phyloP scores from a whole-genome alignment of 2,329 filamentous ascomycete genomes.

The Aspergillus luchuensis region DNA sequence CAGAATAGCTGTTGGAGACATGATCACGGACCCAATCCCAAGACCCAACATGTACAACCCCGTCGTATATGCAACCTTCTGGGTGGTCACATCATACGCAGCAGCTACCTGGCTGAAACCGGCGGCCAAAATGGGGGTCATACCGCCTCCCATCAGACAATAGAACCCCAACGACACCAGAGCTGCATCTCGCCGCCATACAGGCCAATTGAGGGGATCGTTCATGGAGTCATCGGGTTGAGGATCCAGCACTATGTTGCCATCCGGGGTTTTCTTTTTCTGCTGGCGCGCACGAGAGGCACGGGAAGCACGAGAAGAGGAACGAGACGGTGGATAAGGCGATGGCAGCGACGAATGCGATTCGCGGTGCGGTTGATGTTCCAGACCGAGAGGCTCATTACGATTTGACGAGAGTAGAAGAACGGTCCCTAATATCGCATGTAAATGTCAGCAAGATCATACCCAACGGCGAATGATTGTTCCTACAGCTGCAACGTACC shows the following conservation, averaged over 20 bases:
- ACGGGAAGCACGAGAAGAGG: conserved; percentile 43
- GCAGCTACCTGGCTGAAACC: conserved; percentile 80
- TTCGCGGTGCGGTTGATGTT: conserved; percentile 63
- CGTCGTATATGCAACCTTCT: conserved; percentile 80
- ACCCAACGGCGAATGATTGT: neutral
- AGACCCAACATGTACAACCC: conserved; percentile 94
- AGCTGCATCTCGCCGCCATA: conserved; percentile 76
- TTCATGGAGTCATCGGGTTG: conserved; percentile 90
- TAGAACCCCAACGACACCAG: conserved; percentile 84
- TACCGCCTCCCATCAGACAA: conserved; percentile 89
- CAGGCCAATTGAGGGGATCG: conserved; percentile 89
- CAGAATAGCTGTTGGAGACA: conserved; percentile 86
- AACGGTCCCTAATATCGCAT: conserved; percentile 55
- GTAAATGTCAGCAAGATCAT: conserved; percentile 7
- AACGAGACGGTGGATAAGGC: conserved; percentile 43
- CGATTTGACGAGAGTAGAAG: conserved; percentile 61
- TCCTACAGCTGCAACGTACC: conserved; percentile 53
- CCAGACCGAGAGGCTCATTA: conserved; percentile 64
- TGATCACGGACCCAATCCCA: conserved; percentile 78
- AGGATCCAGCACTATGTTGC: conserved; percentile 82
- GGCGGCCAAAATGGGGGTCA: conserved; percentile 86
- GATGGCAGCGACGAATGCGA: conserved; percentile 59
- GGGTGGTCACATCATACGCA: conserved; percentile 66
- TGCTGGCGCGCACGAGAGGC: conserved; percentile 28
- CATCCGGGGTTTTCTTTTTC: conserved; percentile 78